Percentiles rank a stretch among this genome's conserved stretches.
These are phyloP conservation scores for Polymyxa betae DNA, from an alignment of 208 protist species.

Conservation along the genomic window DNA sequence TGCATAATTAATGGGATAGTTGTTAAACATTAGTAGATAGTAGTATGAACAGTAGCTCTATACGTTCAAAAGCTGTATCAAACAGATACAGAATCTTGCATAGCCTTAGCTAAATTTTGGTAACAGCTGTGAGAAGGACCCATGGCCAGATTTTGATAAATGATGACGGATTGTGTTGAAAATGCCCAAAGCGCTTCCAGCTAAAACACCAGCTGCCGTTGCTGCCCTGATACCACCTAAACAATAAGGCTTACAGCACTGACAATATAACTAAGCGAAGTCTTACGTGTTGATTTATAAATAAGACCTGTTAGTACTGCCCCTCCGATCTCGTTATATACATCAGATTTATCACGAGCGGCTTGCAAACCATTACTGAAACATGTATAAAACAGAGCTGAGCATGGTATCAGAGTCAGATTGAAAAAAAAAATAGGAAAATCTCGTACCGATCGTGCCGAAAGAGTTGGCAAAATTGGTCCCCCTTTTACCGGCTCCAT, in stretches of 20 bases:
- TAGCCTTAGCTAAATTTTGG: slow-evolving; percentile 23
- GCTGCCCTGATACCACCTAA: not conserved
- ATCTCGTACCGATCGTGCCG: slow-evolving; percentile 9
- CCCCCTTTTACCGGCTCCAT: slow-evolving; percentile 16
- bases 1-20: too few species aligned
- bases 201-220: not conserved
- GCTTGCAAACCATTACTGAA: not conserved
- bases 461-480: not conserved
- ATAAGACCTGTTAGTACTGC: slow-evolving; percentile 20
- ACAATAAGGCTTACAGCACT: too few species aligned
- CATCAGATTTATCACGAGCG: not conserved
- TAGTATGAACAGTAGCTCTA: too few species aligned
- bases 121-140: not conserved
- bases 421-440: not conserved
- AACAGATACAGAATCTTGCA: too few species aligned
- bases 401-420: not conserved
- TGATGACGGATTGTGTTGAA: slow-evolving; percentile 2
- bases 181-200: slow-evolving; percentile 9
- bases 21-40: too few species aligned
- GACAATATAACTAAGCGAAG: too few species aligned
- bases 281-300: slow-evolving; percentile 12
- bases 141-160: not conserved
- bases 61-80: too few species aligned
- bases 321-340: slow-evolving; percentile 43
- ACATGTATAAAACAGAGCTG: slow-evolving; percentile 46